phyloP scores from a whole-genome alignment of 257 asterid genomes.

The Primulina huaijiensis region DNA sequence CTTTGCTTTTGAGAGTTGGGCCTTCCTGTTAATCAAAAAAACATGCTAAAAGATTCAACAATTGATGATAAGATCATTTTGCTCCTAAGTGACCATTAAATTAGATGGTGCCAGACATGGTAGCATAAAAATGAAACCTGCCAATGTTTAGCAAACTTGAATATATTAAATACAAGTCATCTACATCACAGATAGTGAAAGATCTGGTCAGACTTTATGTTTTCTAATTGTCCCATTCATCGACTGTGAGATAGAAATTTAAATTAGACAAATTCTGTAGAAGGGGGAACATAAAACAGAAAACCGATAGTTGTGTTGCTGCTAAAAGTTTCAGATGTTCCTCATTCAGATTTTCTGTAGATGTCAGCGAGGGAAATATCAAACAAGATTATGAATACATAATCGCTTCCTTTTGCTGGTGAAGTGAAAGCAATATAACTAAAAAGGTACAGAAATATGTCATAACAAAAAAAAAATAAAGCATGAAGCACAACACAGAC shows the following conservation, averaged over 20 bases:
- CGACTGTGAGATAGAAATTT: background rate
- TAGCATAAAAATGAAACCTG: conserved; percentile 8
- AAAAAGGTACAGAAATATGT: background rate
- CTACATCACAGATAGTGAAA: background rate
- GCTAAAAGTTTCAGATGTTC: background rate
- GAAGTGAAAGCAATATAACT: background rate
- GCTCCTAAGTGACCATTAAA: conserved; percentile 14
- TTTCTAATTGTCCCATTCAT: background rate
- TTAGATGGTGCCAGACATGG: background rate
- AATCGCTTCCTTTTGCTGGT: background rate
- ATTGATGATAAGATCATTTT: background rate
- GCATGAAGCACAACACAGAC: conserved; percentile 1
- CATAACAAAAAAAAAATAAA: background rate
- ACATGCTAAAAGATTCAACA: background rate
- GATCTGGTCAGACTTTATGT: background rate
- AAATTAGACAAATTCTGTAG: background rate
- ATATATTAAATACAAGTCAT: background rate
- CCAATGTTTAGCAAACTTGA: background rate
- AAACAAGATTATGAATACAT: conserved; percentile 5
- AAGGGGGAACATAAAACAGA: background rate
- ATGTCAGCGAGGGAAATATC: background rate
- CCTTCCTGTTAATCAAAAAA: conserved; percentile 61
- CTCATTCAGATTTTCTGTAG: background rate
- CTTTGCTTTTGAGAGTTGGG: conserved; percentile 80
- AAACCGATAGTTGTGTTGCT: background rate